phyloP scores from a whole-genome alignment of 208 protist species.

The Angomonas ambiguus region DNA sequence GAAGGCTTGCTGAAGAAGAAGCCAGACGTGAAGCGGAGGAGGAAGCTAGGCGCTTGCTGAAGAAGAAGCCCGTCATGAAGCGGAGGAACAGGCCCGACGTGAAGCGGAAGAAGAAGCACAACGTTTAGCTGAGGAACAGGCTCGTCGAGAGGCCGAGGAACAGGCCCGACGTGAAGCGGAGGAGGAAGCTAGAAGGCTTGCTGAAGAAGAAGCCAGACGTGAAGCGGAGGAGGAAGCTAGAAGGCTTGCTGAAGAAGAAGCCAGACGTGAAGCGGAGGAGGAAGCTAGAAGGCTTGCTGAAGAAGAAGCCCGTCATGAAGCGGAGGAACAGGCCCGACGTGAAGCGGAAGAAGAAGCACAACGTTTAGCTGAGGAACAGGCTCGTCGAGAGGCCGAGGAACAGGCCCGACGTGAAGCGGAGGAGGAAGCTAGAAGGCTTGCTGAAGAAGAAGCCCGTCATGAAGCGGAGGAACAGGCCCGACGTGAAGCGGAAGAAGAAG shows the following conservation, averaged over 20 bases:
- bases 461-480: conserved; percentile 22
- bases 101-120: conserved; percentile 20
- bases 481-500: conserved; percentile 17
- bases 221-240: conserved; percentile 14
- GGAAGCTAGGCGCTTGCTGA: conserved; percentile 35
- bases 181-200: conserved; percentile 10
- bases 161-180: conserved; percentile 22
- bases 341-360: conserved; percentile 10
- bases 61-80: conserved; percentile 27
- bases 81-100: conserved; percentile 23
- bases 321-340: conserved; percentile 10
- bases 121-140: conserved; percentile 17
- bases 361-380: conserved; percentile 12
- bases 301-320: conserved; percentile 5
- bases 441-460: conserved; percentile 17
- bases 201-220: conserved; percentile 12
- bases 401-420: conserved; percentile 8
- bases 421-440: conserved; percentile 8
- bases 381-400: conserved; percentile 5
- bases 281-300: conserved; percentile 6
- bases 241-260: conserved; percentile 13
- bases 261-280: conserved; percentile 9
- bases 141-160: conserved; percentile 13
- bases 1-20: conserved; percentile 30
- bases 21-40: conserved; percentile 28